A percentile compares a stretch with the other conserved stretches of the same genome.
Conservation (phyloP, 345 rosid genomes). For the Arabis hirsuta region DNA sequence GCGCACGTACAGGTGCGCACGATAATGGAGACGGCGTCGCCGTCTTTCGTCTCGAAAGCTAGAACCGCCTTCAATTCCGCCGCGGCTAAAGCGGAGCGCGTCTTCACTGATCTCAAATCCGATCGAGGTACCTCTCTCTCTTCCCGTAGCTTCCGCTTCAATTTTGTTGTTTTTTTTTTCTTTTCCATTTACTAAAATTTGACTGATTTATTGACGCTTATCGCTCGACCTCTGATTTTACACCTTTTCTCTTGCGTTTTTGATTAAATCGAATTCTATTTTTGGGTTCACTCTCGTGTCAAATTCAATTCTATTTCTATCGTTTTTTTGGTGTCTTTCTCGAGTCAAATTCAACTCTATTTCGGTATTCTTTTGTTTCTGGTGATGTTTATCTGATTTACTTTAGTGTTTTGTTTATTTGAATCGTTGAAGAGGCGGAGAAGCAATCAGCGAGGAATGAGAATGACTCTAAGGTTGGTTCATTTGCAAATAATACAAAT, state of each 20-base stretch:
- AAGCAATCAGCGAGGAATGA: slow-evolving; percentile 47
- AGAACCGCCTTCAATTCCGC: slow-evolving; percentile 93
- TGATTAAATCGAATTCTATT: slow-evolving; percentile 32
- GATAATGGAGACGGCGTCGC: slow-evolving; percentile 61
- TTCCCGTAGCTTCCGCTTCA: slow-evolving; percentile 32
- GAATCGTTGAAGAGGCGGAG: slow-evolving; percentile 54
- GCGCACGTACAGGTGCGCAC: slow-evolving; percentile 39
- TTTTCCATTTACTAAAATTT: slow-evolving; percentile 47
- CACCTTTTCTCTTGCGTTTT: slow-evolving; percentile 8
- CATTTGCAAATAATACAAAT: not conserved
- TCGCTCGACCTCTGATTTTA: slow-evolving; percentile 39
- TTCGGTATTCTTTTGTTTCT: not conserved
- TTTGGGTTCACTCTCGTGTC: slow-evolving; percentile 26
- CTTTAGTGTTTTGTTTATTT: not conserved
- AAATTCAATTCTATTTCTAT: slow-evolving; percentile 23
- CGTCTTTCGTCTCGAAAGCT: slow-evolving; percentile 85
- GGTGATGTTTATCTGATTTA: slow-evolving; percentile 27
- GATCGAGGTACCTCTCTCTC: slow-evolving; percentile 61
- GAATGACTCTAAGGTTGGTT: slow-evolving; percentile 56
- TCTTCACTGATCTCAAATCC: slow-evolving; percentile 78
- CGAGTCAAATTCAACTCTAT: slow-evolving; percentile 19
- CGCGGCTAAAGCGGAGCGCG: slow-evolving; percentile 98
- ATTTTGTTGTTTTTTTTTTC: not conserved
- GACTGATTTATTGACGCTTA: slow-evolving; percentile 34
- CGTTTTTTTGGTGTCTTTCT: not conserved